phyloP scores from a whole-genome alignment of 495 filamentous ascomycete species.

The Penicillium atrosanguineum region DNA sequence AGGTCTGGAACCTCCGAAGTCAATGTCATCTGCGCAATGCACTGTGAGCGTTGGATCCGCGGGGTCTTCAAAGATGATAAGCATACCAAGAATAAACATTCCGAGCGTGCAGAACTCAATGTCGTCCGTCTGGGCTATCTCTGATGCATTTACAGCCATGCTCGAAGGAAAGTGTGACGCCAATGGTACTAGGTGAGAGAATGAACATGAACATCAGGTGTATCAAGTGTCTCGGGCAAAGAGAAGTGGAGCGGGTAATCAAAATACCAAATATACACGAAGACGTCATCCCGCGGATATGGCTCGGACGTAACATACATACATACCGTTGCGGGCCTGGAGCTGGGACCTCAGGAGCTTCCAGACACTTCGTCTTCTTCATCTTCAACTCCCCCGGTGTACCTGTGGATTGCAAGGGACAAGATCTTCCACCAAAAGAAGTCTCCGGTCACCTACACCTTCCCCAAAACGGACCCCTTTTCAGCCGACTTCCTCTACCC shows the following conservation, averaged over 20 bases:
- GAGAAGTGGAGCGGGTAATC: conserved; percentile 12
- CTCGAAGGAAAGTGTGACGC: neutral
- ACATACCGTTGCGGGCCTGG: conserved; percentile 16
- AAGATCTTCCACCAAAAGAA: neutral
- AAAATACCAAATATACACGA: conserved; percentile 18
- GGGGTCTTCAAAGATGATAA: conserved; percentile 10
- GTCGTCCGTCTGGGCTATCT: conserved; percentile 4
- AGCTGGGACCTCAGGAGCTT: conserved; percentile 24
- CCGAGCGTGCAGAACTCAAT: conserved; percentile 86
- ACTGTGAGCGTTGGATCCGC: conserved; percentile 21
- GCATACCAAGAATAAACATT: conserved; percentile 92
- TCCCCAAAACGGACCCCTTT: neutral
- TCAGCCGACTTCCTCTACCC: neutral
- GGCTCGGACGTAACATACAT: conserved; percentile 15
- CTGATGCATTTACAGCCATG: conserved; percentile 16
- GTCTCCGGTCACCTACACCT: neutral
- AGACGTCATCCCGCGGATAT: conserved; percentile 9
- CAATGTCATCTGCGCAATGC: conserved; percentile 75
- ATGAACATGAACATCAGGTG: conserved; percentile 1
- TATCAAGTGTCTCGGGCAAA: conserved; percentile 9
- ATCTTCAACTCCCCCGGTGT: conserved; percentile 6
- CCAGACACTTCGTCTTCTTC: conserved; percentile 8
- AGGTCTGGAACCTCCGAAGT: conserved; percentile 57
- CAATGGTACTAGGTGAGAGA: conserved; percentile 1
- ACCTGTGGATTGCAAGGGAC: conserved; percentile 7